Evolutionary conservation across 257 asterid species (phyloP).

Genomic region (Solanum medicagineum): DNA sequence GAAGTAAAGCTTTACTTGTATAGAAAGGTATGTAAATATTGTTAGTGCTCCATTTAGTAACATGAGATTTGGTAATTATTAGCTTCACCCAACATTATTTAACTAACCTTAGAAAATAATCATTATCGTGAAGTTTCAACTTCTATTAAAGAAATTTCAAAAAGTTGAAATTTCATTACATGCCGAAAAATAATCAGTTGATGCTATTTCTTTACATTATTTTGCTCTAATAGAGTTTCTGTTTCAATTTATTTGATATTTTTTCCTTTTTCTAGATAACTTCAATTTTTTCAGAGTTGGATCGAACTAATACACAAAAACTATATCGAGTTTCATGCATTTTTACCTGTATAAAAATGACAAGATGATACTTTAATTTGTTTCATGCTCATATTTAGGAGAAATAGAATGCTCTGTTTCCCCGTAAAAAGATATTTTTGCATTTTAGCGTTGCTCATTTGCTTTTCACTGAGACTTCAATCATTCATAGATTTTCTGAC

Average conservation of each 20-base stretch:
- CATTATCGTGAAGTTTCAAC: not conserved
- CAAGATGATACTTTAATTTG: too few relatives aligned
- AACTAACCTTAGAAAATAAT: not conserved
- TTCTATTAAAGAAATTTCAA: too few relatives aligned
- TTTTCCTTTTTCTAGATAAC: too few relatives aligned
- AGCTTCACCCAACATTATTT: not conserved
- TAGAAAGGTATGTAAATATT: constrained; percentile 27
- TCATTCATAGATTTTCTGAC: not conserved
- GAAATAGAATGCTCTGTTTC: not conserved
- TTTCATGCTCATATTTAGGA: not conserved
- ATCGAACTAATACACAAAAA: too few relatives aligned
- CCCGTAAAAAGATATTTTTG: not conserved
- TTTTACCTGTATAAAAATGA: too few relatives aligned
- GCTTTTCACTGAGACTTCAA: not conserved
- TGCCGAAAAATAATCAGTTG: not conserved
- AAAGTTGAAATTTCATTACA: not conserved
- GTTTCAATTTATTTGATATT: not conserved
- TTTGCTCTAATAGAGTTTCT: too few relatives aligned
- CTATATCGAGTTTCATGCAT: too few relatives aligned
- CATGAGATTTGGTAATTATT: not conserved
- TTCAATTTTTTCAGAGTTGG: too few relatives aligned
- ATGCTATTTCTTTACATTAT: not conserved
- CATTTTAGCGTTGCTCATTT: not conserved
- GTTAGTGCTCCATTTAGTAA: not conserved
- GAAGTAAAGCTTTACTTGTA: constrained; percentile 53